phyloP scores from a whole-genome alignment of 495 filamentous ascomycete species.

The Corynascus novoguineensis region DNA sequence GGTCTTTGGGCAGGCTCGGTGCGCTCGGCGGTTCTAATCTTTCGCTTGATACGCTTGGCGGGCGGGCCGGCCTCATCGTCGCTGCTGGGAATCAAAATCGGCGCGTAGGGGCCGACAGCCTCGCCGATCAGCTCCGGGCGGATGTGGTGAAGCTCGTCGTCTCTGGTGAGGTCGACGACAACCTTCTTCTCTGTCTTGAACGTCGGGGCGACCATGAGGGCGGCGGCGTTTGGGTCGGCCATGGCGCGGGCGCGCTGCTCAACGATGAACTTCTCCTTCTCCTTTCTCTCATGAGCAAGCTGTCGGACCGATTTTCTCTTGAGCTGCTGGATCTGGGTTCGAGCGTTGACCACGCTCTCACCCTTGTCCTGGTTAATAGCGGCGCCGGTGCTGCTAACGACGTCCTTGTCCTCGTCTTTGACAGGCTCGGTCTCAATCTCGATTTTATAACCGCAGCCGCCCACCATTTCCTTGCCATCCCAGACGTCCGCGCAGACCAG shows the following conservation, averaged over 20 bases:
- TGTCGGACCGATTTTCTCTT: background rate
- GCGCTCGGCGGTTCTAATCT: background rate
- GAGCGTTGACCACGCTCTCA: background rate
- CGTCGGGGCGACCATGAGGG: background rate
- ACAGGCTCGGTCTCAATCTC: background rate
- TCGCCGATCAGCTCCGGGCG: background rate
- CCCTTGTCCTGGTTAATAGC: background rate
- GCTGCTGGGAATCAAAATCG: background rate
- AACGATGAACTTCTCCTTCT: background rate
- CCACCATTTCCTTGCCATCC: background rate
- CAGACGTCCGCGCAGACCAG: background rate
- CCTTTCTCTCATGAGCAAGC: background rate
- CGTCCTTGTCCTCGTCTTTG: background rate
- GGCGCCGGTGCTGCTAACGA: background rate
- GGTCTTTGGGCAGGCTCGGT: background rate
- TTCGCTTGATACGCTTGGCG: background rate
- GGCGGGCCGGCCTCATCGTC: background rate
- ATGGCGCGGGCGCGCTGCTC: background rate
- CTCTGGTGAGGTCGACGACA: conserved; percentile 3
- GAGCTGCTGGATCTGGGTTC: background rate
- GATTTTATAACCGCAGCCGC: background rate
- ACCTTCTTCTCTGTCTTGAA: background rate
- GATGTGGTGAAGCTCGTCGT: background rate
- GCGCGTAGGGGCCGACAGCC: background rate
- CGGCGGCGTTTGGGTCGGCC: background rate